Percentiles rank a stretch among this genome's conserved stretches.
Evolutionary conservation across 2,329 filamentous ascomycete genomes (phyloP).

Genomic region (Atkinsonella texensis): DNA sequence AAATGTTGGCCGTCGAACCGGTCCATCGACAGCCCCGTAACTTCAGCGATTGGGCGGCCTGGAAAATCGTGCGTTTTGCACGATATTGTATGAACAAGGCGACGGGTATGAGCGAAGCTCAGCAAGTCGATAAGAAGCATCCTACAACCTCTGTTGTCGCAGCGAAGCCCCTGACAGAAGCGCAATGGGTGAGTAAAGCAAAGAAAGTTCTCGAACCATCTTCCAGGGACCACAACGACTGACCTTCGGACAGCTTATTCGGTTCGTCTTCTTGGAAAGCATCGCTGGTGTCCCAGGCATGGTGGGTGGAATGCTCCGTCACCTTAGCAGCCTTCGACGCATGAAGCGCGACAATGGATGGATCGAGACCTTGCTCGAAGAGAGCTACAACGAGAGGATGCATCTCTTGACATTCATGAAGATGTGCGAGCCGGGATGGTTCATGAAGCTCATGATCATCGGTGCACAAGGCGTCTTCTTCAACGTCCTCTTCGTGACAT

Average conservation of each 20-base stretch:
- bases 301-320: constrained; percentile 89
- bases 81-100: constrained; percentile 71
- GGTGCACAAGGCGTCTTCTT: constrained; percentile 94
- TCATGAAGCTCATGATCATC: constrained; percentile 87
- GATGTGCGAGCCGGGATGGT: constrained; percentile 61
- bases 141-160: constrained; percentile 43
- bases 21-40: constrained; percentile 66
- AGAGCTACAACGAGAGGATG: constrained; percentile 91
- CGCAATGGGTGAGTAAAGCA: constrained; percentile 57
- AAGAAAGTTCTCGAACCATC: not conserved
- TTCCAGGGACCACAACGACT: not conserved
- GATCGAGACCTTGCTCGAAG: constrained; percentile 87
- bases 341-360: constrained; percentile 92
- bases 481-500: constrained; percentile 82
- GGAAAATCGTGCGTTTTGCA: constrained; percentile 62
- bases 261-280: constrained; percentile 88
- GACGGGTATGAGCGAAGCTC: constrained; percentile 61
- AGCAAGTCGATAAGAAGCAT: constrained; percentile 49
- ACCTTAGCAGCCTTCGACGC: constrained; percentile 69
- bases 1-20: constrained; percentile 64
- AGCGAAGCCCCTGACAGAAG: constrained; percentile 58
- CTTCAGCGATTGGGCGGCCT: constrained; percentile 66
- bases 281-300: constrained; percentile 94
- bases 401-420: constrained; percentile 88
- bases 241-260: constrained; percentile 41